phyloP scores from a whole-genome alignment of 352 stramenopile genomes.

The Phytophthora sp. region DNA sequence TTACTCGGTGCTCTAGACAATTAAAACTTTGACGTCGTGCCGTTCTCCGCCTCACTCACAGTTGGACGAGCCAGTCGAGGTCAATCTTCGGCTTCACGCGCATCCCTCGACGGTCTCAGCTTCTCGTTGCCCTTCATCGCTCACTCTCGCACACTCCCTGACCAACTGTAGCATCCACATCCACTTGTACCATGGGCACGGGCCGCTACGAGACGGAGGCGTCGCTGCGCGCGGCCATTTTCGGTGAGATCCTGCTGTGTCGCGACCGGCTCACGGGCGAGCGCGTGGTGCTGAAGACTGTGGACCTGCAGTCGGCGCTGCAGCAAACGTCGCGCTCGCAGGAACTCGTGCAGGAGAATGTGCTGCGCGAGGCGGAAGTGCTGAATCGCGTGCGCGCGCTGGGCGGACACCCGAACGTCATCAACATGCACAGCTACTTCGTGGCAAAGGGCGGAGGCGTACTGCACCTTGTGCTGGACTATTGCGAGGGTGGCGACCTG shows the following conservation, averaged over 20 bases:
- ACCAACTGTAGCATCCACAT: neutral
- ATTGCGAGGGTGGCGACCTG: constrained; percentile 77
- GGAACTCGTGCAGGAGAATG: constrained; percentile 69
- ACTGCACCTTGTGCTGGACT: constrained; percentile 80
- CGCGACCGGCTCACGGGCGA: constrained; percentile 58
- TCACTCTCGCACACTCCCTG: neutral
- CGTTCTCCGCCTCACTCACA: constrained; percentile 3
- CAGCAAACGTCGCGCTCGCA: constrained; percentile 57
- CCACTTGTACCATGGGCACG: constrained; percentile 19
- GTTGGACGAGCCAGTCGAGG: constrained; percentile 27
- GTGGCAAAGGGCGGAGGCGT: constrained; percentile 50
- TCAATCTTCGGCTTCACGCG: constrained; percentile 10
- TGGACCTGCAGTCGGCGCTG: constrained; percentile 62
- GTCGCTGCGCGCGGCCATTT: constrained; percentile 63
- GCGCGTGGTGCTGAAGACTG: constrained; percentile 74
- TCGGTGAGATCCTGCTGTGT: constrained; percentile 75
- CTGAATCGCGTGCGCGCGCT: constrained; percentile 53
- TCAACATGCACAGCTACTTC: constrained; percentile 74
- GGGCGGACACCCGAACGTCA: constrained; percentile 76
- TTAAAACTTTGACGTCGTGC: neutral
- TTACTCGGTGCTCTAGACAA: neutral
- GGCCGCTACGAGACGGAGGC: constrained; percentile 53
- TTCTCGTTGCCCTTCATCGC: constrained; percentile 3
- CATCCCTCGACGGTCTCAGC: constrained; percentile 16
- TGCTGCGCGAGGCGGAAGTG: constrained; percentile 74